Conservation (phyloP, 495 filamentous ascomycete species). For the Tuber aestivum region DNA sequence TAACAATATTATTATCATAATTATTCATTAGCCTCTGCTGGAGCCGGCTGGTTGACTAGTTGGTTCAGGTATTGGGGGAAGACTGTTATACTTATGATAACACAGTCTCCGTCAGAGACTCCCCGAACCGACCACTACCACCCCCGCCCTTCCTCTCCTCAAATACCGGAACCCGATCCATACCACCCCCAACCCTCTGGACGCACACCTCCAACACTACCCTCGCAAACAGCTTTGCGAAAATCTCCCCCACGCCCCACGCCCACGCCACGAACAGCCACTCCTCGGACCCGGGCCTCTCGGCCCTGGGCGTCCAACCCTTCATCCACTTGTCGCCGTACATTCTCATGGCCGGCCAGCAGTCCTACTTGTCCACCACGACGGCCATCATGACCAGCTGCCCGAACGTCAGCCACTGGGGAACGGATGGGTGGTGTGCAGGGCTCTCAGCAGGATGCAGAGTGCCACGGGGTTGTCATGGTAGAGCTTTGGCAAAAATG, state of each 20-base stretch:
- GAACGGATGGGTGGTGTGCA: slow-evolving; percentile 19
- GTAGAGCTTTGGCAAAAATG: slow-evolving; percentile 16
- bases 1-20: too few relatives aligned
- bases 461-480: slow-evolving; percentile 27
- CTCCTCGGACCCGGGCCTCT: slow-evolving; percentile 8
- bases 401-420: not conserved
- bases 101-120: not conserved
- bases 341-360: slow-evolving; percentile 13
- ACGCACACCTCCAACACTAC: slow-evolving; percentile 3
- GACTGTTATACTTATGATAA: not conserved
- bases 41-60: too few relatives aligned
- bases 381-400: slow-evolving; percentile 28
- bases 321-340: slow-evolving; percentile 27
- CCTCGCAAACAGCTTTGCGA: slow-evolving; percentile 14
- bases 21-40: too few relatives aligned
- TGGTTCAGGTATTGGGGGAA: not conserved
- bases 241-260: slow-evolving; percentile 12
- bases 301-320: not conserved
- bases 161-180: not conserved
- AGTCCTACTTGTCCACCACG: slow-evolving; percentile 31
- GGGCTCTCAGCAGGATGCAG: slow-evolving; percentile 13
- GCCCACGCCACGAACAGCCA: slow-evolving; percentile 32
- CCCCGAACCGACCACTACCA: not conserved
- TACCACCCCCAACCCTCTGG: not conserved
- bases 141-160: not conserved